Conservation (phyloP, 2,329 filamentous ascomycete species). For the Trichoderma hamatum region DNA sequence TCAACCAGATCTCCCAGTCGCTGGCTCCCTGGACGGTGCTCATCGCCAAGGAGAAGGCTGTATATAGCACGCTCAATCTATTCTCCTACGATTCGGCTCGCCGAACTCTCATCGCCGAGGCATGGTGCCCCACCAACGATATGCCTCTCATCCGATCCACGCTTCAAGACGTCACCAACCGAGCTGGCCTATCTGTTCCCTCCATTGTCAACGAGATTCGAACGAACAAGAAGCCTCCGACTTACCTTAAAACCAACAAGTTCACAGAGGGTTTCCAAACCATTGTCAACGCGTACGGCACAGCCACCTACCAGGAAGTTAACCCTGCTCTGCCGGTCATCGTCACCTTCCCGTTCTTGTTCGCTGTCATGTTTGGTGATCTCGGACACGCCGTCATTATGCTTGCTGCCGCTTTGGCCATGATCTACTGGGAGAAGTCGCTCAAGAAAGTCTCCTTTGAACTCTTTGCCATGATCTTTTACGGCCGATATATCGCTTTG, state of each 20-base stretch:
- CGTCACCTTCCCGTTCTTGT: conserved; percentile 98
- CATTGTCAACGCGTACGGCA: conserved; percentile 98
- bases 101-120: conserved; percentile 95
- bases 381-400: conserved; percentile 92
- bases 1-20: conserved; percentile 89
- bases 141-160: conserved; percentile 88
- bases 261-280: conserved; percentile 98
- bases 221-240: conserved; percentile 96
- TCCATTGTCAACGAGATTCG: conserved; percentile 98
- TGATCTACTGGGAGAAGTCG: conserved; percentile 96
- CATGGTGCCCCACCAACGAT: conserved; percentile 94
- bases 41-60: conserved; percentile 96
- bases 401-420: conserved; percentile 77
- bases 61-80: conserved; percentile 91
- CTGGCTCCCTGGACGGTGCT: conserved; percentile 97
- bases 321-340: conserved; percentile 95
- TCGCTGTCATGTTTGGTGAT: conserved; percentile 99
- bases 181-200: conserved; percentile 92
- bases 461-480: conserved; percentile 97
- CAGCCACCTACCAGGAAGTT: conserved; percentile 94
- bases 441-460: conserved; percentile 92
- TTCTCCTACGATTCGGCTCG: conserved; percentile 96
- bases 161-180: conserved; percentile 93
- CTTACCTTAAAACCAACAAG: conserved; percentile 97
- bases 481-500: conserved; percentile 96